Evolutionary conservation across 257 asterid species (phyloP), one percentile per base, ranked within the genome.

Genomic region (Nicotiana knightiana): DNA sequence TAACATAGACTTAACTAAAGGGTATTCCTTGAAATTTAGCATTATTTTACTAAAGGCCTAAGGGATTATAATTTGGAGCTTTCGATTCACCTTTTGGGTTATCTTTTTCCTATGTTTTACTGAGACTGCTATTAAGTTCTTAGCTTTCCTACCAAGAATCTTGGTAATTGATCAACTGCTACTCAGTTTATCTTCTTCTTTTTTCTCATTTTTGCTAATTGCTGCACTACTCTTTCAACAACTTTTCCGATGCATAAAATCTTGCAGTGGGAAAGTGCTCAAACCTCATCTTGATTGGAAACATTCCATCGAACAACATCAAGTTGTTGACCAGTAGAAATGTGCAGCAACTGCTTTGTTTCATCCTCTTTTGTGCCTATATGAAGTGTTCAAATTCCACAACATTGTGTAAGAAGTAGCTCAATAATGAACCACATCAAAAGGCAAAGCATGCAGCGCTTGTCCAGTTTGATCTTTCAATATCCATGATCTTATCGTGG

Each of bases 281-380:
- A 85, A 53, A 91, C 99, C 98, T 95, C 99, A 51, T 92, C 90
- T 88, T 95, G 97, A 88, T 95, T 95, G 76, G 94, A 89, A 81
- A 81, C 91, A 83, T 93, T 95, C 99, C 99, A 93, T 78, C 97
- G 89, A 83, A 92, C 89, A 37, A 87, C 94, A 85, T 95, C 98
- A 87, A 93, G 91, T 86, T 92, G 93, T 80, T 88, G 92, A 63
- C 75, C 33, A 21, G 87, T 87, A 76, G 93, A 84, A 81, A 90
- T 86, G 86, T 95, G 98, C 88, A 93, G 86, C 86, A 93, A 76
- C 83, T 90, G 99, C 71, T 92, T 93, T 77, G 89, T 82, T 86
- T 92, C 98, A 85, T 93, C 96, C 85, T 95, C 98, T 83, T 82
- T 83, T 24, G 58, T 76, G 76, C 83, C 94, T 89, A 67, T 70